A percentile compares a stretch with the other conserved stretches of the same genome.
phyloP scores from a whole-genome alignment of 75 land plant species.

The Azolla pinnata region DNA sequence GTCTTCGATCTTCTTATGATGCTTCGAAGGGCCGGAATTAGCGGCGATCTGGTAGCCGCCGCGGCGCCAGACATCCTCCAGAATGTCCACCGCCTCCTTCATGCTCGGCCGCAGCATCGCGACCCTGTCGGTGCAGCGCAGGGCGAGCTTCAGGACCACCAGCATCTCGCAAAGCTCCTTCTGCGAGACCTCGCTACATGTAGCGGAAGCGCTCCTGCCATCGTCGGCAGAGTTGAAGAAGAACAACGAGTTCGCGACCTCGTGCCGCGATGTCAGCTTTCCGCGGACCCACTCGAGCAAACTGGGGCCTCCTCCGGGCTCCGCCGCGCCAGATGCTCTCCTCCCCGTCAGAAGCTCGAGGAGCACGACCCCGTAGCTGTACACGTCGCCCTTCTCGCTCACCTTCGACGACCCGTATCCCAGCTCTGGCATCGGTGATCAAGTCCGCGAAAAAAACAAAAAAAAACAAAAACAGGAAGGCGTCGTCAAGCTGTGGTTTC shows the following conservation, averaged over 20 bases:
- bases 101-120: conserved; percentile 16
- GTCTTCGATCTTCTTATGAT: background rate
- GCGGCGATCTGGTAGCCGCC: background rate
- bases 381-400: conserved; percentile 72
- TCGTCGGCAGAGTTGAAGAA: no score
- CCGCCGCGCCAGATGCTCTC: conserved; percentile 46
- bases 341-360: conserved; percentile 62
- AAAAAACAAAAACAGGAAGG: background rate
- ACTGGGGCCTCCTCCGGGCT: conserved; percentile 50
- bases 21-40: background rate
- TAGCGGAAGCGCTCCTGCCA: background rate
- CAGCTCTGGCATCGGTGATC: background rate
- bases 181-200: background rate
- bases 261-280: conserved; percentile 1
- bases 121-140: conserved; percentile 10
- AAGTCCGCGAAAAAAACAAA: background rate
- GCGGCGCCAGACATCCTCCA: background rate
- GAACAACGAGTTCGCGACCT: background rate
- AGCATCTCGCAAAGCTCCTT: conserved; percentile 10
- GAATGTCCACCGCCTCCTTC: conserved; percentile 10
- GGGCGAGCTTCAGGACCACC: conserved; percentile 13
- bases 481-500: no score
- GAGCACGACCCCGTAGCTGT: conserved; percentile 73
- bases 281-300: conserved; percentile 58
- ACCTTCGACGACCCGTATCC: conserved; percentile 6